These are phyloP conservation scores for Cyclotella baltica DNA, from an alignment of 108 stramenopile genomes.

Conservation along the genomic window DNA sequence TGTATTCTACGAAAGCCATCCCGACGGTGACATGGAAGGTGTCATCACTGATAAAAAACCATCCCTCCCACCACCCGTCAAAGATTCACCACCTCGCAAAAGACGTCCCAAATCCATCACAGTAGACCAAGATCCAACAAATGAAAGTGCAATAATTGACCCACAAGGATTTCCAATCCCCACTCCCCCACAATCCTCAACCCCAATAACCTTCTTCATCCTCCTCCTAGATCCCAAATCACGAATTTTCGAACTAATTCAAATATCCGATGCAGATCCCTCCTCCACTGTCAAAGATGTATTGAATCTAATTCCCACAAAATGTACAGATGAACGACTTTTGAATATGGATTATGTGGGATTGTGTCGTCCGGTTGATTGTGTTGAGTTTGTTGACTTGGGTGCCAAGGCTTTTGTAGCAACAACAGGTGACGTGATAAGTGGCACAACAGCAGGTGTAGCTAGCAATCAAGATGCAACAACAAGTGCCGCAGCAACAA, in stretches of 20 bases:
- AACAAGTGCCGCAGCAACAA: background rate
- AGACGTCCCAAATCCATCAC: too few species aligned
- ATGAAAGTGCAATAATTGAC: constrained; percentile 7
- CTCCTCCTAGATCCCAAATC: constrained; percentile 38
- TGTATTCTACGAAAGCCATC: constrained; percentile 32
- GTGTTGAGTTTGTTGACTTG: constrained; percentile 36
- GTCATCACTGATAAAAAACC: background rate
- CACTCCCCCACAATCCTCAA: background rate
- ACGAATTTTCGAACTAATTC: constrained; percentile 52
- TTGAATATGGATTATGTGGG: constrained; percentile 35
- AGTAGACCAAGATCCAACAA: background rate
- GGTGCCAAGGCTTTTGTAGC: constrained; percentile 20
- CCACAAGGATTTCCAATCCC: constrained; percentile 5
- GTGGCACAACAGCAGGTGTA: background rate
- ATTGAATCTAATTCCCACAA: constrained; percentile 23
- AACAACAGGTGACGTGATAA: background rate
- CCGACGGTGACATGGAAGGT: background rate
- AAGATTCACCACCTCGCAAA: constrained; percentile 1
- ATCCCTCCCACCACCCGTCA: background rate
- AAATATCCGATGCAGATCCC: constrained; percentile 24
- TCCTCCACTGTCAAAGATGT: constrained; percentile 34
- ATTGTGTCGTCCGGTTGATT: constrained; percentile 38
- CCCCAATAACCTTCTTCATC: constrained; percentile 39
- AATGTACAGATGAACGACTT: constrained; percentile 39
- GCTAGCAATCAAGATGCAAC: too few species aligned